Percentiles rank a stretch among this genome's conserved stretches.
Conservation (phyloP, 2,329 filamentous ascomycete species). For the Nigrospora oryzae region DNA sequence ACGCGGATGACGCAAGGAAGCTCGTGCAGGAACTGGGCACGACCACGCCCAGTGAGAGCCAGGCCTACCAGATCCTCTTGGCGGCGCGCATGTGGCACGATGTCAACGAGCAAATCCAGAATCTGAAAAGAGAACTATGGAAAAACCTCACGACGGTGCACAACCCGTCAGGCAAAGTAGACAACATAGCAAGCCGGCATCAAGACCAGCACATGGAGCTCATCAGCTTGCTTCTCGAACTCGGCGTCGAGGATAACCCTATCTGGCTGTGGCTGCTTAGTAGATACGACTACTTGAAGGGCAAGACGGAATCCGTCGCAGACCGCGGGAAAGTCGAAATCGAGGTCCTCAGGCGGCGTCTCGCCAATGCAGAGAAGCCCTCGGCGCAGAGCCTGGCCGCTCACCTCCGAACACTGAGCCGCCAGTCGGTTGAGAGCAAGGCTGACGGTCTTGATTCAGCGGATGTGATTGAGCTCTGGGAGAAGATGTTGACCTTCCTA, state of each 20-base stretch:
- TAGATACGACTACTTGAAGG: conserved; percentile 81
- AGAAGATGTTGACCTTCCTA: conserved; percentile 71
- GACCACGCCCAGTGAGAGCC: conserved; percentile 59
- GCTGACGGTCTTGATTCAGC: conserved; percentile 63
- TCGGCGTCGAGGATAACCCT: conserved; percentile 91
- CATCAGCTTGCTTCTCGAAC: conserved; percentile 79
- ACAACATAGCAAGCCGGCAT: conserved; percentile 40
- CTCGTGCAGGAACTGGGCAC: conserved; percentile 51
- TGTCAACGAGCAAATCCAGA: conserved; percentile 76
- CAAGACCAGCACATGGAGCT: conserved; percentile 87
- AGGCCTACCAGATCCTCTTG: conserved; percentile 79
- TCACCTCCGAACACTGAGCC: conserved; percentile 66
- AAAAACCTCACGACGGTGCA: conserved; percentile 66
- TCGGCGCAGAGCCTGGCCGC: conserved; percentile 60
- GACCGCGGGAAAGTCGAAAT: conserved; percentile 89
- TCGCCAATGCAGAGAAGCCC: conserved; percentile 68
- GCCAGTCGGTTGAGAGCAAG: conserved; percentile 55
- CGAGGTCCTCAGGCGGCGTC: conserved; percentile 75
- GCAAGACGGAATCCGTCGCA: conserved; percentile 70
- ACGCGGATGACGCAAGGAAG: conserved; percentile 68
- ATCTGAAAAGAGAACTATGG: conserved; percentile 88
- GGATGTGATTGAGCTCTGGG: conserved; percentile 86
- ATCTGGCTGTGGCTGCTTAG: conserved; percentile 95
- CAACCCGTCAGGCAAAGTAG: conserved; percentile 36
- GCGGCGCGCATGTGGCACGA: conserved; percentile 94